phyloP scores from a whole-genome alignment of 805 yeast species.

The Saccharomycopsis babjevae region DNA sequence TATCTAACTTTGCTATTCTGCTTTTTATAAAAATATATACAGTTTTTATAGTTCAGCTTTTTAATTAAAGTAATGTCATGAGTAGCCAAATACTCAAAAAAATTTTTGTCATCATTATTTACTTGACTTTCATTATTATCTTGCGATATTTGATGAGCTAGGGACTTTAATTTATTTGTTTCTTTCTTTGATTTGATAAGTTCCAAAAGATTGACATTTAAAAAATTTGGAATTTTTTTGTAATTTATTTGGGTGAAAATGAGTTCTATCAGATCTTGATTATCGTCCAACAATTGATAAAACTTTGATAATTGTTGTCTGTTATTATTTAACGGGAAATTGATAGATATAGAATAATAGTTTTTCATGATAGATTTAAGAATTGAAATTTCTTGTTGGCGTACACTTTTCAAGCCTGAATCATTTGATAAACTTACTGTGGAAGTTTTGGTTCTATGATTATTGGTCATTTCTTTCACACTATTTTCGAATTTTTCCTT shows the following conservation, averaged over 20 bases:
- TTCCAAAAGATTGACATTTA: not conserved
- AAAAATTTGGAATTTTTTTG: not conserved
- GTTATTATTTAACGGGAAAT: not conserved
- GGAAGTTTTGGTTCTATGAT: not conserved
- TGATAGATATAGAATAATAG: not conserved
- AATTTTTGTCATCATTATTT: not conserved
- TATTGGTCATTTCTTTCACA: not conserved
- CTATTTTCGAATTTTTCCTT: not conserved
- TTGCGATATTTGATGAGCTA: not conserved
- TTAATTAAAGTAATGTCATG: not conserved
- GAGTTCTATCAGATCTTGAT: not conserved
- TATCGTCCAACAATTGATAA: not conserved
- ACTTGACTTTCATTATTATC: not conserved
- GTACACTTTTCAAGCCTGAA: not conserved
- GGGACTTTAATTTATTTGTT: not conserved
- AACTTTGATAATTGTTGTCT: not conserved
- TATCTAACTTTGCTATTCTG: not conserved
- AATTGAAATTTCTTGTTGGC: not conserved
- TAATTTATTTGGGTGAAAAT: not conserved
- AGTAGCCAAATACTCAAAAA: not conserved
- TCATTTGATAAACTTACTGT: not conserved
- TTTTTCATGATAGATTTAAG: not conserved
- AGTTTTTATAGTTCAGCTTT: not conserved
- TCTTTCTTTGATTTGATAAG: not conserved
- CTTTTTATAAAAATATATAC: not conserved